phyloP scores from a whole-genome alignment of 495 filamentous ascomycete genomes.

The Neurospora discreta region DNA sequence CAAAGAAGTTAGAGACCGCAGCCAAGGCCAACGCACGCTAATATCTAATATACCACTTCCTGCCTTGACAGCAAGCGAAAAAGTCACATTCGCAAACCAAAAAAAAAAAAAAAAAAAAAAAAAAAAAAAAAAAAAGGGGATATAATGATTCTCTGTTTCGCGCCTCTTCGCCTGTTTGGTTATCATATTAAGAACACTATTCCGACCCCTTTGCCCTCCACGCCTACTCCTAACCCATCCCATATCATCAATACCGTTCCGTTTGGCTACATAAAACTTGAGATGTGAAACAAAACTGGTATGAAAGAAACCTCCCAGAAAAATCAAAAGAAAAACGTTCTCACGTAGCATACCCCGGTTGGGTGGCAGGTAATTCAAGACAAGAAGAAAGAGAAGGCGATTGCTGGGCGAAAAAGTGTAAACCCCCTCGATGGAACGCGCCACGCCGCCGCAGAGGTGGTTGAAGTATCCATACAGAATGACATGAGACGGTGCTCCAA shows the following conservation, averaged over 20 bases:
- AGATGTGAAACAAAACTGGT: not conserved
- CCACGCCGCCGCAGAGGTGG: not conserved
- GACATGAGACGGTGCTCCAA: not conserved
- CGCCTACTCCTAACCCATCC: not conserved
- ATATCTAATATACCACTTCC: too few relatives aligned
- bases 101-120: accelerated
- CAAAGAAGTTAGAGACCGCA: not conserved
- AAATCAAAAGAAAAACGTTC: not conserved
- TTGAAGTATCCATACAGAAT: not conserved
- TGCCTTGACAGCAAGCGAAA: not conserved
- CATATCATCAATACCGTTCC: not conserved
- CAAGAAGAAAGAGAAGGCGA: not conserved
- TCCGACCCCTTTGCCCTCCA: not conserved
- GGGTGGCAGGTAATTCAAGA: not conserved
- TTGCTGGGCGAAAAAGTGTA: not conserved
- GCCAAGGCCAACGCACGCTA: not conserved
- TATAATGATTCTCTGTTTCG: not conserved
- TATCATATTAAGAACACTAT: not conserved
- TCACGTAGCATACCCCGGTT: too few relatives aligned
- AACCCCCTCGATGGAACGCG: not conserved
- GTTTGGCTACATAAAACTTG: not conserved
- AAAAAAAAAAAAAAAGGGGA: not conserved
- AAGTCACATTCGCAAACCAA: not conserved
- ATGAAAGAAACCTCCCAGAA: not conserved
- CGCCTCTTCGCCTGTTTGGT: not conserved